A percentile compares a stretch with the other conserved stretches of the same genome.
Evolutionary conservation across 495 filamentous ascomycete species (phyloP).

Genomic region (Monascus purpureus): DNA sequence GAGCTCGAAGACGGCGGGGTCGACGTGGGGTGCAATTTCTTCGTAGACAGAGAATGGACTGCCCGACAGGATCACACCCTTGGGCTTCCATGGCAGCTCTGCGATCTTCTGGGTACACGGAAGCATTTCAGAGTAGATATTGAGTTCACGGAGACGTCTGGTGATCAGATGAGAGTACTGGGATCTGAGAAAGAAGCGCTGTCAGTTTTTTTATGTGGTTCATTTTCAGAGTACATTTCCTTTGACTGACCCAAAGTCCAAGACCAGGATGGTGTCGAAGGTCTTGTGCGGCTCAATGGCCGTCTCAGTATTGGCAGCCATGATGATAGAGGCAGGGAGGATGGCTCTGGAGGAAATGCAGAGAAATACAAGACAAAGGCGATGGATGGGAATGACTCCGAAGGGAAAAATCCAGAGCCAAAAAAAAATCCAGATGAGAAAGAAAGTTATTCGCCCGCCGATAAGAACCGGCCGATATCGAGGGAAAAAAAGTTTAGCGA

Average conservation of each 20-base stretch:
- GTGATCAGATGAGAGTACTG: constrained; percentile 66
- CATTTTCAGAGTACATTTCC: too few species aligned
- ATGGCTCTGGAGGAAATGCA: too few species aligned
- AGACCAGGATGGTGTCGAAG: constrained; percentile 52
- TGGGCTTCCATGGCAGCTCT: constrained; percentile 67
- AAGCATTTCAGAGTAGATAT: constrained; percentile 84
- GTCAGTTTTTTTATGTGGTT: constrained; percentile 10
- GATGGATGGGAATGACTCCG: too few species aligned
- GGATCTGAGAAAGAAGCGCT: constrained; percentile 13
- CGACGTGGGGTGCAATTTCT: constrained; percentile 56
- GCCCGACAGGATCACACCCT: constrained; percentile 60
- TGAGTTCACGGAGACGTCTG: constrained; percentile 61
- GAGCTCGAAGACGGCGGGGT: constrained; percentile 69
- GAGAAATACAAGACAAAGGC: too few species aligned
- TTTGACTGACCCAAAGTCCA: constrained; percentile 51
- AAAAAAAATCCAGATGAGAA: too few species aligned
- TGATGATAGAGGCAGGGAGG: too few species aligned
- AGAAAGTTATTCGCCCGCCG: too few species aligned
- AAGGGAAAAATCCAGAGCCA: too few species aligned
- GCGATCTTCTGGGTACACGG: constrained; percentile 79
- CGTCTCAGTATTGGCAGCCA: constrained; percentile 5
- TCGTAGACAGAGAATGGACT: constrained; percentile 69
- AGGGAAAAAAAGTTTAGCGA: too few species aligned
- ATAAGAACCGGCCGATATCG: too few species aligned
- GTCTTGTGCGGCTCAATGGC: constrained; percentile 32